Percentiles rank a stretch among this genome's conserved stretches.
Evolutionary conservation across 495 filamentous ascomycete species (phyloP).

Genomic region (Bombardia bombarda): DNA sequence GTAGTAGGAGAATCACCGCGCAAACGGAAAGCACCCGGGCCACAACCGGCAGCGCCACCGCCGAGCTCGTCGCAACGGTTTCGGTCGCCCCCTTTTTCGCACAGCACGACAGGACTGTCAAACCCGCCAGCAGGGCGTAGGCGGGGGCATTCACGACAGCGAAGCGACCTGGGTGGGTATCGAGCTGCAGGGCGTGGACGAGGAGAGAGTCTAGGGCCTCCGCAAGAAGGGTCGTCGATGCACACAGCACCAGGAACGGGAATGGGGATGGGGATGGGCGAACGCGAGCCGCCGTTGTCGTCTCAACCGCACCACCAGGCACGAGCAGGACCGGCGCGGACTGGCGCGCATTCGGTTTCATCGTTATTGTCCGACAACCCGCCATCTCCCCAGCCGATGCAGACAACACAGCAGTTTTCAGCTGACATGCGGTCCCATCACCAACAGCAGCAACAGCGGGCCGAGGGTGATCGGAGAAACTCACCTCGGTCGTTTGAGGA

Average conservation of each 20-base stretch:
- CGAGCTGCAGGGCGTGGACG: constrained; percentile 29
- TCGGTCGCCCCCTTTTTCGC: constrained; percentile 49
- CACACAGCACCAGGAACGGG: constrained; percentile 20
- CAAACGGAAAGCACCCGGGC: constrained; percentile 64
- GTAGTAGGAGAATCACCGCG: constrained; percentile 56
- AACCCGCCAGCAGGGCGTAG: constrained; percentile 51
- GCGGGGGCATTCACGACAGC: constrained; percentile 59
- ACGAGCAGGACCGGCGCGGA: constrained; percentile 15
- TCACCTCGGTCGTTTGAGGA: constrained; percentile 21
- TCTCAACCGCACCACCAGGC: constrained; percentile 7
- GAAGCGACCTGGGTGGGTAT: constrained; percentile 56
- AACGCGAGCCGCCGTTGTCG: constrained; percentile 11
- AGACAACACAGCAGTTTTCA: constrained; percentile 6
- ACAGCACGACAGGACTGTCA: constrained; percentile 45
- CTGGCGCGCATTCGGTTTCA: constrained; percentile 38
- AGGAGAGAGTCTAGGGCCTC: constrained; percentile 27
- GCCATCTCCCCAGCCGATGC: constrained; percentile 23
- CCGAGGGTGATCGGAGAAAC: too few species aligned
- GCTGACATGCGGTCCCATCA: constrained; percentile 17
- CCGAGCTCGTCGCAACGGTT: constrained; percentile 44
- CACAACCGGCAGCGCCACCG: constrained; percentile 49
- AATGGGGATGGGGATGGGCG: constrained; percentile 6
- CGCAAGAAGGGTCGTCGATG: constrained; percentile 36
- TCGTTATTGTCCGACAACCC: constrained; percentile 39
- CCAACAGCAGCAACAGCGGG: constrained; percentile 1